These are phyloP conservation scores for Candida silvatica DNA, from an alignment of 805 yeast species.

Conservation along the genomic window DNA sequence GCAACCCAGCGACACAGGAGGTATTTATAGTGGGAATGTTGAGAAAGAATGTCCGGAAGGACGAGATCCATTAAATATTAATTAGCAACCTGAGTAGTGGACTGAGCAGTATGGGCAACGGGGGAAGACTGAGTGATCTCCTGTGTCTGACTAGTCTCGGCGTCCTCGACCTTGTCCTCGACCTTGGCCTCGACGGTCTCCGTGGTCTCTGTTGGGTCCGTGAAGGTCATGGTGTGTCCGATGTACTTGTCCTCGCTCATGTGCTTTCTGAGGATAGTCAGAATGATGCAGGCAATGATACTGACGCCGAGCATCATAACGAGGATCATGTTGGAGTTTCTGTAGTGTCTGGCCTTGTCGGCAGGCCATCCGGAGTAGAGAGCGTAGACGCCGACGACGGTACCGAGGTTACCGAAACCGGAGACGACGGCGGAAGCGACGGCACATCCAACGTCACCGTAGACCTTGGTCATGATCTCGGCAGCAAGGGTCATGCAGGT, in stretches of 20 bases:
- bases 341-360: conserved; percentile 51
- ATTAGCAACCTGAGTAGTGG: too few species aligned
- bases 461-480: conserved; percentile 58
- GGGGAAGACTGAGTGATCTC: neutral
- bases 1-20: too few species aligned
- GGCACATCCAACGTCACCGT: conserved; percentile 83
- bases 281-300: conserved; percentile 39
- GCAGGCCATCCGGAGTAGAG: conserved; percentile 83
- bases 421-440: conserved; percentile 76
- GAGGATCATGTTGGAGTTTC: conserved; percentile 76
- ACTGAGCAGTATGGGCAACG: too few species aligned
- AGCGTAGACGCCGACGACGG: conserved; percentile 81
- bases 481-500: conserved; percentile 79
- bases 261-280: conserved; percentile 1
- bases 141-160: neutral
- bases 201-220: too few species aligned
- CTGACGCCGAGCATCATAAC: conserved; percentile 70
- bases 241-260: conserved; percentile 1
- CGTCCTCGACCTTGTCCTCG: neutral
- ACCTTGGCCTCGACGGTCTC: neutral
- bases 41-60: too few species aligned
- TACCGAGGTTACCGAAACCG: conserved; percentile 82
- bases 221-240: too few species aligned
- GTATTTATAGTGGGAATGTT: too few species aligned
- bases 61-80: too few species aligned